Evolutionary conservation across 345 rosid genomes (phyloP).

Genomic region (Brassica juncea): DNA sequence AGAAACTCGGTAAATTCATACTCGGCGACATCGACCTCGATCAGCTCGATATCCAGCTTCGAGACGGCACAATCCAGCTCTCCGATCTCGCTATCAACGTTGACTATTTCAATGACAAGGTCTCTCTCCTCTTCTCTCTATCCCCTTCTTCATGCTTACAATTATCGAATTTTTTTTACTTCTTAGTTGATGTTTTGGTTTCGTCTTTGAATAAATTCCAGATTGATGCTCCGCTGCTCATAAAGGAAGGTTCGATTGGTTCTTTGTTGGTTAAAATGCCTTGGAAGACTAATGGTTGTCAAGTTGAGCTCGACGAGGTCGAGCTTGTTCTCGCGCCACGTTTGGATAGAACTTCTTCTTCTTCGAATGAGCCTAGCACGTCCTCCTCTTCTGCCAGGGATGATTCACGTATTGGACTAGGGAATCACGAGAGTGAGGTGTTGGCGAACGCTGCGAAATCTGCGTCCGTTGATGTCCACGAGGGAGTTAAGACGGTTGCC

Average conservation of each 20-base stretch:
- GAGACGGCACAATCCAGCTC: conserved; percentile 76
- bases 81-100: conserved; percentile 83
- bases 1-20: conserved; percentile 81
- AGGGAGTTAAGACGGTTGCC: conserved; percentile 95
- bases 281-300: conserved; percentile 76
- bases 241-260: conserved; percentile 93
- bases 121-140: conserved; percentile 2
- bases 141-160: neutral
- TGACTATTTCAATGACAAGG: conserved; percentile 78
- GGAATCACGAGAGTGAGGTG: conserved; percentile 46
- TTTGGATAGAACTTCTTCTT: conserved; percentile 28
- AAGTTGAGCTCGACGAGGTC: conserved; percentile 86
- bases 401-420: conserved; percentile 36
- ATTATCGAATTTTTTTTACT: conserved; percentile 4
- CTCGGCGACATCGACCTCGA: conserved; percentile 88
- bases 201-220: conserved; percentile 33
- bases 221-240: conserved; percentile 63
- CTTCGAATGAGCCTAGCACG: conserved; percentile 38
- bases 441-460: conserved; percentile 42
- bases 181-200: neutral
- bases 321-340: conserved; percentile 78
- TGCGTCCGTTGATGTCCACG: conserved; percentile 69
- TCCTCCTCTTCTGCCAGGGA: conserved; percentile 38
- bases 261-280: conserved; percentile 80
- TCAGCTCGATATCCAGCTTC: conserved; percentile 92